Conservation (phyloP, 306 rosid species). For the Delonix regia region DNA sequence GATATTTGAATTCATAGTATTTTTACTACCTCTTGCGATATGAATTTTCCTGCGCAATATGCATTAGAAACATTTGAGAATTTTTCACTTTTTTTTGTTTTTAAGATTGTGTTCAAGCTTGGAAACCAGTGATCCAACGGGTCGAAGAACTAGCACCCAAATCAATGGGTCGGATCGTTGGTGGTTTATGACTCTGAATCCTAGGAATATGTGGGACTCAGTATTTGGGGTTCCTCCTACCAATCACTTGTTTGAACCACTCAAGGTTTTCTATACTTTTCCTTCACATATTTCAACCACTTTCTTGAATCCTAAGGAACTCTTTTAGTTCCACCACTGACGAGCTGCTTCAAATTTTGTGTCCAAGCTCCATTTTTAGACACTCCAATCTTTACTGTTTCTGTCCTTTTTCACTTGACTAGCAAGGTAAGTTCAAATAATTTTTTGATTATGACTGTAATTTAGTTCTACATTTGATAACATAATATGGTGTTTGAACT, state of each 20-base stretch:
- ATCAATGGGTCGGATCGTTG: neutral
- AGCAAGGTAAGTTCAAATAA: neutral
- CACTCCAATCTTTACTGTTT: neutral
- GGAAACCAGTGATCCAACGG: no score
- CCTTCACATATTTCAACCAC: neutral
- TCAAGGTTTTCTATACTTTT: neutral
- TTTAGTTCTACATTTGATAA: neutral
- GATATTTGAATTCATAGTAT: no score
- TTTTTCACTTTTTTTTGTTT: no score
- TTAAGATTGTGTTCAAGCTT: no score
- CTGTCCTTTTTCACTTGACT: neutral
- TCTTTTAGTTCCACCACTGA: constrained; percentile 1
- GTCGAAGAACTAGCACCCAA: no score
- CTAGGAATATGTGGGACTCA: neutral
- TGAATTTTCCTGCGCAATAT: no score
- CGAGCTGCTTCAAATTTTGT: constrained; percentile 33
- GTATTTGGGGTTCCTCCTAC: no score
- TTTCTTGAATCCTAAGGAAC: constrained; percentile 4
- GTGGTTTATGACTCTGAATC: neutral
- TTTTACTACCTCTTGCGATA: no score
- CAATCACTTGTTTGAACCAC: neutral
- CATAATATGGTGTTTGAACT: neutral
- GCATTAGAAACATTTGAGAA: no score
- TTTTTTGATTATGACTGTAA: neutral
- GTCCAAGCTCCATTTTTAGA: neutral